Evolutionary conservation across 352 stramenopile genomes (phyloP).

Genomic region (Elongisporangium undulatum): DNA sequence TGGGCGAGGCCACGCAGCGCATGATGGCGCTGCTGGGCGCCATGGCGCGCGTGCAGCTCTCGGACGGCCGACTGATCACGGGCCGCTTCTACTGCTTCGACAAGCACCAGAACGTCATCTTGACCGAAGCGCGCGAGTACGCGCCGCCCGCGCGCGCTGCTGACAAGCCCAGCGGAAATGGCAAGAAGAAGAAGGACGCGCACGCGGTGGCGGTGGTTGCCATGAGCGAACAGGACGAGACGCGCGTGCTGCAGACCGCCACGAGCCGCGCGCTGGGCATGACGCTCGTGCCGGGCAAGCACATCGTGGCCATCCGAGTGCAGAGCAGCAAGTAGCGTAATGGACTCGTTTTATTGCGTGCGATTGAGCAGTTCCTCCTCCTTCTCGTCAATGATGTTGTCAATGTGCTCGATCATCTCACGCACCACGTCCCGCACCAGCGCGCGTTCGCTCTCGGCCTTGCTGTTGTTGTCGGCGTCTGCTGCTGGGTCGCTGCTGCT

Average conservation of each 20-base stretch:
- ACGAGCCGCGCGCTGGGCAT: constrained; percentile 58
- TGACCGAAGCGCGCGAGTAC: constrained; percentile 67
- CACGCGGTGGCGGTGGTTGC: constrained; percentile 17
- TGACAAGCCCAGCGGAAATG: constrained; percentile 12
- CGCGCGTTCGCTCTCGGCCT: constrained; percentile 9
- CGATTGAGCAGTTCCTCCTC: constrained; percentile 49
- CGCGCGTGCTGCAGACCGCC: constrained; percentile 8
- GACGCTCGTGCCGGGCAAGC: constrained; percentile 72
- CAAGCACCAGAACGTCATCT: constrained; percentile 80
- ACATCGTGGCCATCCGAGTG: constrained; percentile 76
- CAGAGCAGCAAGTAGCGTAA: constrained; percentile 7
- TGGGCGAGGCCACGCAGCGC: constrained; percentile 41
- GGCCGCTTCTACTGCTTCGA: constrained; percentile 76
- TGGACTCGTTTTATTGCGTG: constrained; percentile 15
- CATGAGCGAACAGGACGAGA: constrained; percentile 3
- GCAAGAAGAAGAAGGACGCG: constrained; percentile 28
- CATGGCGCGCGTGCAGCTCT: constrained; percentile 59
- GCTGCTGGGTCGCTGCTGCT: not conserved
- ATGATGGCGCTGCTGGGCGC: constrained; percentile 59
- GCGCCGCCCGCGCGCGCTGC: constrained; percentile 12
- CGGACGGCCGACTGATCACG: constrained; percentile 61
- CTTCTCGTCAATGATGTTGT: constrained; percentile 72
- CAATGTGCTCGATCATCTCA: constrained; percentile 71
- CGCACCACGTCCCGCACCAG: constrained; percentile 35
- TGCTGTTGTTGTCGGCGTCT: constrained; percentile 6